A percentile compares a stretch with the other conserved stretches of the same genome.
phyloP scores from a whole-genome alignment of 2,329 filamentous ascomycete genomes.

The Fusarium anthophilum region DNA sequence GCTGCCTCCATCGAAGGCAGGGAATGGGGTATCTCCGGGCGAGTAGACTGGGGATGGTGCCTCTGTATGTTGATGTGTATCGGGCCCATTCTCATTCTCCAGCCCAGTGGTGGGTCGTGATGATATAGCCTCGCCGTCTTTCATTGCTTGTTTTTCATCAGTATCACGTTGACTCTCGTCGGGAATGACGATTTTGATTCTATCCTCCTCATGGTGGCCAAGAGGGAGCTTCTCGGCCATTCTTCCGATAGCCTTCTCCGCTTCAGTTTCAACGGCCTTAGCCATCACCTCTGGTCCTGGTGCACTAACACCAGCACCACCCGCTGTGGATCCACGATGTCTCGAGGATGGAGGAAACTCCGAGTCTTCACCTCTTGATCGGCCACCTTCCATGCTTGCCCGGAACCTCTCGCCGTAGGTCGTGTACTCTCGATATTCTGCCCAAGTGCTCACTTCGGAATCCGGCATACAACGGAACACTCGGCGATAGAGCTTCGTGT shows the following conservation, averaged over 20 bases:
- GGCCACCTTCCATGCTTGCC: slow-evolving; percentile 67
- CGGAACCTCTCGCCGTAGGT: slow-evolving; percentile 82
- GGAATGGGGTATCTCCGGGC: slow-evolving; percentile 57
- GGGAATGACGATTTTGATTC: slow-evolving; percentile 46
- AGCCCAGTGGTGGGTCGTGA: slow-evolving; percentile 26
- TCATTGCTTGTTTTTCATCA: slow-evolving; percentile 55
- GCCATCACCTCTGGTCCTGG: slow-evolving; percentile 53
- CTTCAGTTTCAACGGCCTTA: slow-evolving; percentile 46
- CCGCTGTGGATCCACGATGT: slow-evolving; percentile 45
- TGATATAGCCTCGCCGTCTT: slow-evolving; percentile 32
- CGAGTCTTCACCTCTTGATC: slow-evolving; percentile 61
- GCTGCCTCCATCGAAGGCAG: slow-evolving; percentile 54
- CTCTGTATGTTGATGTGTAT: slow-evolving; percentile 45
- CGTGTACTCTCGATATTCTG: slow-evolving; percentile 86
- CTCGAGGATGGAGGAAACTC: slow-evolving; percentile 53
- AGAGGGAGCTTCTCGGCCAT: slow-evolving; percentile 38
- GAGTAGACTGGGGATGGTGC: slow-evolving; percentile 54
- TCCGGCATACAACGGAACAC: slow-evolving; percentile 98
- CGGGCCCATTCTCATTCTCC: slow-evolving; percentile 41
- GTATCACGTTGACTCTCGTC: slow-evolving; percentile 42
- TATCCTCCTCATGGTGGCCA: slow-evolving; percentile 40
- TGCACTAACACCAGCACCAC: slow-evolving; percentile 54
- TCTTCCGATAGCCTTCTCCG: slow-evolving; percentile 49
- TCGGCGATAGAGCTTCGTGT: slow-evolving; percentile 91
- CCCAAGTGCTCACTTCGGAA: slow-evolving; percentile 92